These are phyloP conservation scores for Microbotryum saponariae DNA, from an alignment of 1,284 basidiomycete genomes.

Conservation along the genomic window DNA sequence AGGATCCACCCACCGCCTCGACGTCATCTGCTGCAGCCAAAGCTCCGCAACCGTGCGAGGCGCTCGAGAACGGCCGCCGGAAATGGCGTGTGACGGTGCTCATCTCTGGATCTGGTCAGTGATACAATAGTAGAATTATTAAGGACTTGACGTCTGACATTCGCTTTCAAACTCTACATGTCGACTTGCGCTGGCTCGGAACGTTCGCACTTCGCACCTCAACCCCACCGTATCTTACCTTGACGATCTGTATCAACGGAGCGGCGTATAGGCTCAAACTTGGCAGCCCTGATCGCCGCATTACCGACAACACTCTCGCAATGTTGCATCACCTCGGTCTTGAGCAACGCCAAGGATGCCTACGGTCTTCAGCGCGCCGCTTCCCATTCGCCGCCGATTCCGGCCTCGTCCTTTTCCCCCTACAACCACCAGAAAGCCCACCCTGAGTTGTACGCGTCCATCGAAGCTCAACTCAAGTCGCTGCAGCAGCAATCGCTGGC, in stretches of 20 bases:
- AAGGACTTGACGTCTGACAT: neutral
- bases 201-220: neutral
- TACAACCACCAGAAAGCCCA: constrained; percentile 73
- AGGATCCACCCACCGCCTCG: no score
- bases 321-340: constrained; percentile 66
- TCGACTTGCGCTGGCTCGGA: neutral
- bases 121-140: no score
- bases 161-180: constrained; percentile 6
- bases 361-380: constrained; percentile 76
- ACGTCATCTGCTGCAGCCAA: no score
- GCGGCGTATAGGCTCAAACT: constrained; percentile 65
- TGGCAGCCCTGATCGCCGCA: constrained; percentile 92
- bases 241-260: neutral
- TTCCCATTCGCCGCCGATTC: constrained; percentile 55
- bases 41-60: no score
- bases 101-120: constrained; percentile 73
- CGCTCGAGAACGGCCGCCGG: neutral
- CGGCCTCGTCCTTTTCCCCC: constrained; percentile 73
- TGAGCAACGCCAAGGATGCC: constrained; percentile 88
- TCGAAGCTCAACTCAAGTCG: neutral
- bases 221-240: neutral
- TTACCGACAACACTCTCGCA: constrained; percentile 48
- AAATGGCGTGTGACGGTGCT: constrained; percentile 53
- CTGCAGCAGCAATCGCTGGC: neutral
- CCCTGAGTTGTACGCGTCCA: constrained; percentile 44